phyloP scores from a whole-genome alignment of 1,284 basidiomycete genomes.

The Hypsizygus ulmarius region DNA sequence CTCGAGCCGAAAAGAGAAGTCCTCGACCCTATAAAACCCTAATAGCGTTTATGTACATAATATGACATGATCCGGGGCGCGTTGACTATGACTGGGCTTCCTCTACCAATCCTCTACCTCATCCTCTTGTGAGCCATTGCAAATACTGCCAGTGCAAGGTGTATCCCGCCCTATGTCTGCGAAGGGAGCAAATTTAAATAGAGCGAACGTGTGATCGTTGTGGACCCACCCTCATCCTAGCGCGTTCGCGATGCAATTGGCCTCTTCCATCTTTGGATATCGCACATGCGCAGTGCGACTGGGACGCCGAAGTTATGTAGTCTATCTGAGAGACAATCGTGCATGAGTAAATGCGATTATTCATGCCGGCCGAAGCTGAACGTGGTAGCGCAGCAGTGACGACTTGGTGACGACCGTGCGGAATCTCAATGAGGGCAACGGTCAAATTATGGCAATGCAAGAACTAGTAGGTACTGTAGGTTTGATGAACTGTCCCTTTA shows the following conservation, averaged over 20 bases:
- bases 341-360: not conserved
- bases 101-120: too few species aligned
- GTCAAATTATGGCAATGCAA: not conserved
- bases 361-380: not conserved
- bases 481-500: too few species aligned
- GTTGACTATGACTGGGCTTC: too few species aligned
- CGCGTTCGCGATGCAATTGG: constrained; percentile 8
- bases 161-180: not conserved
- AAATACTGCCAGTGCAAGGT: not conserved
- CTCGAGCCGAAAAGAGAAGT: not conserved
- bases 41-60: constrained; percentile 1
- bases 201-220: constrained; percentile 17
- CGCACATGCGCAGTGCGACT: constrained; percentile 17
- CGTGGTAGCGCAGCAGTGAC: too few species aligned
- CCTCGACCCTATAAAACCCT: not conserved
- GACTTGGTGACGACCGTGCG: too few species aligned
- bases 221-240: not conserved
- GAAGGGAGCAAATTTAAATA: constrained; percentile 1
- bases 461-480: too few species aligned
- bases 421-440: not conserved
- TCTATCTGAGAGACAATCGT: not conserved
- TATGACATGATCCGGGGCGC: constrained; percentile 7
- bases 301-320: not conserved
- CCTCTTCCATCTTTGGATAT: constrained; percentile 6
- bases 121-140: too few species aligned